Evolutionary conservation across 495 filamentous ascomycete genomes (phyloP), one percentile per base, ranked within the genome.

Genomic region (Staphylotrichum tortipilum): DNA sequence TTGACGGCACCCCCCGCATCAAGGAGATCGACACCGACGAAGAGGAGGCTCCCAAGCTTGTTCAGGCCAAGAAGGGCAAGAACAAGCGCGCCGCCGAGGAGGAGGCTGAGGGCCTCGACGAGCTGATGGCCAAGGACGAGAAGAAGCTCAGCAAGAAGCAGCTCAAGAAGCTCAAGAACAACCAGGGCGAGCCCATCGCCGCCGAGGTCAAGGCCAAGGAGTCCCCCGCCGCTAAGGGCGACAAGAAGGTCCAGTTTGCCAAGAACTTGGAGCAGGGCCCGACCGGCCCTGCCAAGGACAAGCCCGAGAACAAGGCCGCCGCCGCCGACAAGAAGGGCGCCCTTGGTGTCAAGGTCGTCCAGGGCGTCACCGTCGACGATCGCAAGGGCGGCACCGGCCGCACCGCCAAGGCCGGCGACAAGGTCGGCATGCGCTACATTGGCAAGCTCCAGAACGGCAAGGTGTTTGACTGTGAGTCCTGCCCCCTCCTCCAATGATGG

Each of bases 191-290:
- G 54, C 82, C 91, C 38, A 77, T 83, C 50, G 65, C 73, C 40
- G 73, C 72, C 38, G 79, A 80, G 55, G 79, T 71, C 9, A 73
- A 73, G 60, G 65, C 72, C 35, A 78, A 80, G 53, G 68, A 73
- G 37, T 57, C 62, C 10, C 54, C 62, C 41, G 44, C 73, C 51
- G 58, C 72, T 54, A 85, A 86, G 72, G 68, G 67, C 28, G 85
- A 88, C 66, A 98, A 97, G 81, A 96, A 96, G 75, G 92, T 99
- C 24, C 88, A 95, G 70, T 99, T 99, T 66, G 92, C 92, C 55
- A 94, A 96, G 78, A 87, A 96, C 66, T 85, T 98, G 28, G 94
- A 97, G 75, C 89, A 95, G 66, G 92, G 91, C 39, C 92, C 92
- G 33, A 89, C 89, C 35, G 79, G 81, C 50, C 82, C 84, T 35